Conservation (phyloP, 768 basidiomycete species). For the Russula sp. region DNA sequence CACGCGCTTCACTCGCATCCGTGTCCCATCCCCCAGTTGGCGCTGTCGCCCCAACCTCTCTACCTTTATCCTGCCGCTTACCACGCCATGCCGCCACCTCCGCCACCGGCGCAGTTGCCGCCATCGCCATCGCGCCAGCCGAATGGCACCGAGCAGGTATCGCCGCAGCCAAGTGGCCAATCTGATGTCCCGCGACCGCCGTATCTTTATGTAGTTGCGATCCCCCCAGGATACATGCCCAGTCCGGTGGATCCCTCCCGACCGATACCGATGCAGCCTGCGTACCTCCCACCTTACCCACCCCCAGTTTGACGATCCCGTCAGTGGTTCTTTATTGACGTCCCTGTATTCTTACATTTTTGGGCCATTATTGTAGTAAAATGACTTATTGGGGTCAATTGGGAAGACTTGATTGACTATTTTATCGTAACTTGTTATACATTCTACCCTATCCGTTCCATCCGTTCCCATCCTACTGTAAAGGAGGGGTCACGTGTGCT, state of each 20-base stretch:
- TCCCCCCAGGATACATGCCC: conserved; percentile 13
- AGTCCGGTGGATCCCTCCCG: conserved; percentile 4
- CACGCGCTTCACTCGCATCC: conserved; percentile 3
- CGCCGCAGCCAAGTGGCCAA: conserved; percentile 9
- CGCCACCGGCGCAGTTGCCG: neutral
- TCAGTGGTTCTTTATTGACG: neutral
- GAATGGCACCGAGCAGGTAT: neutral
- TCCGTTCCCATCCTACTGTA: neutral
- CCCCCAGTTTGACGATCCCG: conserved; percentile 5
- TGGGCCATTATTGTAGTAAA: neutral
- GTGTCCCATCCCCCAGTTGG: conserved; percentile 11
- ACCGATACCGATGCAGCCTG: conserved; percentile 7
- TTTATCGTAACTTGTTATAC: conserved; percentile 6
- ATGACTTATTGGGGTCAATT: neutral
- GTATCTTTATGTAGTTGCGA: conserved; percentile 19
- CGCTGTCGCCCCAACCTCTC: conserved; percentile 15
- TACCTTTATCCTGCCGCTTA: conserved; percentile 17
- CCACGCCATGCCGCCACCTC: neutral
- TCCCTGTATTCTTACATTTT: neutral
- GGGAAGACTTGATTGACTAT: conserved; percentile 1
- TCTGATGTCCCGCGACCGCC: conserved; percentile 10
- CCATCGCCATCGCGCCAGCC: neutral
- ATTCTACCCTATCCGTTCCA: neutral
- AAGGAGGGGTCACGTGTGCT: conserved; percentile 51
- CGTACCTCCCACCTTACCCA: neutral